Evolutionary conservation across 1,284 basidiomycete genomes (phyloP), one percentile per base, ranked within the genome.

Genomic region (Pisolithus thermaeus): DNA sequence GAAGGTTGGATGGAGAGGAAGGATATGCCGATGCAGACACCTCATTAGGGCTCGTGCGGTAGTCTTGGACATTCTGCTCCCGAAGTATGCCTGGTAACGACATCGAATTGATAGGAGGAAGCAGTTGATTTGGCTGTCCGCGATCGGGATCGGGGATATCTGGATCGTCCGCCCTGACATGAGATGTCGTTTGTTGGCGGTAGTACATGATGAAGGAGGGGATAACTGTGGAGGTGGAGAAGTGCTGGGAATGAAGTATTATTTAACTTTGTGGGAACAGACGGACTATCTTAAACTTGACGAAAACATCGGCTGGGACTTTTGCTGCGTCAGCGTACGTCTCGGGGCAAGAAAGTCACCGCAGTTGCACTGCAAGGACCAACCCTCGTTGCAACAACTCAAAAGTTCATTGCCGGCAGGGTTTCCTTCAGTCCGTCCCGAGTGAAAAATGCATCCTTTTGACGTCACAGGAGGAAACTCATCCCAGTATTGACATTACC

Each of bases 211-310:
- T 7, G 23, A 22, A 32, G 37, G 3, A 16, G 42, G 35, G 30
- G 36, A n/a, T n/a, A n/a, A 28, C 25, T 40, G 47, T 8, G 39
- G 45, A 48, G 27, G 9, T 23, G 39, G 52, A 18, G 27, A 12
- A 27, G 6, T 6, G 25, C 39, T 27, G 40, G 22, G 16, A 32
- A 41, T 41, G 49, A 46, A 49, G 41, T 27, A 52, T 50, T 61
- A 40, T 56, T 62, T 64, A 51, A 63, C 47, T 49, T 18, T 52
- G 58, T 58, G 58, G 58, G 58, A 60, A 57, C 47, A n/a, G 16
- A 32, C 36, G 35, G 37, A 39, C 11, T 44, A 53, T 52, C 44
- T 20, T 42, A n/a, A 52, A 47, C 44, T 41, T 23, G 22, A 39
- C 8, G 23, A 30, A n/a, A 45, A 12, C 18, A 40, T 54, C 46